Conservation (phyloP, 495 filamentous ascomycete genomes). For the Acidomyces sp. region DNA sequence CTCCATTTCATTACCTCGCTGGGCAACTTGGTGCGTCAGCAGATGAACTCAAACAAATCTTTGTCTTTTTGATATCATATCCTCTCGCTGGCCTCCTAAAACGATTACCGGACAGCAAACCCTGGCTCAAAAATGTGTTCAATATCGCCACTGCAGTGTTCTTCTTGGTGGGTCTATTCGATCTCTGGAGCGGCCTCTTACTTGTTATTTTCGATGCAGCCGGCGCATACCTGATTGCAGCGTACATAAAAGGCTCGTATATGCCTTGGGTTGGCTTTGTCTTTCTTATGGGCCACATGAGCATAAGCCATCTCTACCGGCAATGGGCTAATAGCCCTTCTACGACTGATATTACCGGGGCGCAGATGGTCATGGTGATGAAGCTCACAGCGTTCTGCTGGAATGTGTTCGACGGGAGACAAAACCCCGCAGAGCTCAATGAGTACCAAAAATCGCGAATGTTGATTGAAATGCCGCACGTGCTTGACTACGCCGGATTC, state of each 20-base stretch:
- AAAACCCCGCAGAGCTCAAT: slow-evolving; percentile 64
- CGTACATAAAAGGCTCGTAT: slow-evolving; percentile 73
- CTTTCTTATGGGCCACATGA: slow-evolving; percentile 93
- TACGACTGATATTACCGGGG: slow-evolving; percentile 69
- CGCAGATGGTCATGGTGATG: slow-evolving; percentile 98
- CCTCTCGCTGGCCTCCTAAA: slow-evolving; percentile 82
- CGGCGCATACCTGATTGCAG: slow-evolving; percentile 71
- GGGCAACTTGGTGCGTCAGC: slow-evolving; percentile 58
- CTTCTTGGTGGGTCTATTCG: slow-evolving; percentile 89
- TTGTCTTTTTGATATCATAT: slow-evolving; percentile 84
- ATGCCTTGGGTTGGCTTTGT: slow-evolving; percentile 98
- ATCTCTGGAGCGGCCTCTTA: slow-evolving; percentile 74
- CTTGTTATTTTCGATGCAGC: slow-evolving; percentile 67
- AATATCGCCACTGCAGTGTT: slow-evolving; percentile 73
- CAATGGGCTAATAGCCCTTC: slow-evolving; percentile 53
- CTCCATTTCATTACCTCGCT: slow-evolving; percentile 55
- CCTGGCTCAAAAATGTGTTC: slow-evolving; percentile 81
- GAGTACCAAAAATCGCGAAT: slow-evolving; percentile 77
- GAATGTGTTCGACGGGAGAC: slow-evolving; percentile 84
- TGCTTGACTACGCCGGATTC: slow-evolving; percentile 76
- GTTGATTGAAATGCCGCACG: slow-evolving; percentile 53
- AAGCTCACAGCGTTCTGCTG: slow-evolving; percentile 96
- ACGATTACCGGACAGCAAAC: slow-evolving; percentile 72
- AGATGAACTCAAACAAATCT: slow-evolving; percentile 89
- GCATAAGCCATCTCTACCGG: slow-evolving; percentile 71